Base-by-base conservation (phyloP, 129 eudicot genomes). In the Centella asiatica region DNA sequence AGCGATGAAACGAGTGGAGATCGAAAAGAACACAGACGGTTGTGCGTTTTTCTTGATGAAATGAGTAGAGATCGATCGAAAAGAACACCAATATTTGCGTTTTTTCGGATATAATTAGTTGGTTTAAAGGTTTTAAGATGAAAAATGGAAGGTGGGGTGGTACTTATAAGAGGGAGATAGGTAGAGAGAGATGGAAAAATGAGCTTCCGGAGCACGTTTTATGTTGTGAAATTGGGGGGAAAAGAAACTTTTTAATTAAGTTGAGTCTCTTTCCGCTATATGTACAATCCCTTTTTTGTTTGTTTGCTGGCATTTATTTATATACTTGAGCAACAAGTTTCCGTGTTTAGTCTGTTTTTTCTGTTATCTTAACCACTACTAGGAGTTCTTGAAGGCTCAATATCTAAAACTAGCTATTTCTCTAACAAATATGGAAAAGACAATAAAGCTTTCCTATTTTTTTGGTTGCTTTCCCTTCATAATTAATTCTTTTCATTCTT, bases 161-260 rank as follows among this genome's bases (percentile, higher is more conserved):
- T 64, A 62, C 49, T 44, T 76, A 68, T 64, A 67, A 49, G 12
- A 18, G 34, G 23, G 26, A 33, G 22, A 20, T 23, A 31, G 5
- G 7, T n/a, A n/a, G 39, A 55, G 12, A 24, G 5, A 29, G 31
- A 29, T 28, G 44, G 22, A 57, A 46, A 62, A 57, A 58, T 66
- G 62, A 73, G 77, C 84, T 75, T 83, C 58, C 78, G 29, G 77
- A 36, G 69, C 85, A 83, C 76, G 90, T 74, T 74, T 69, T 60
- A 26, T 49, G 56, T 55, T 59, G 65, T 74, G 80, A 65, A 69
- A 47, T 33, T 65, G 74, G 51, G 60, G 76, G 60, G 68, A 70
- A n/a, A 72, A 70, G 65, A 32, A 70, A 56, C 51, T 31, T 57
- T 69, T 27, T 56, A 72, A 53, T 32, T 53, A n/a, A n/a, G 68